phyloP scores from a whole-genome alignment of 768 basidiomycete species.

The Leccinum disarticulatum region DNA sequence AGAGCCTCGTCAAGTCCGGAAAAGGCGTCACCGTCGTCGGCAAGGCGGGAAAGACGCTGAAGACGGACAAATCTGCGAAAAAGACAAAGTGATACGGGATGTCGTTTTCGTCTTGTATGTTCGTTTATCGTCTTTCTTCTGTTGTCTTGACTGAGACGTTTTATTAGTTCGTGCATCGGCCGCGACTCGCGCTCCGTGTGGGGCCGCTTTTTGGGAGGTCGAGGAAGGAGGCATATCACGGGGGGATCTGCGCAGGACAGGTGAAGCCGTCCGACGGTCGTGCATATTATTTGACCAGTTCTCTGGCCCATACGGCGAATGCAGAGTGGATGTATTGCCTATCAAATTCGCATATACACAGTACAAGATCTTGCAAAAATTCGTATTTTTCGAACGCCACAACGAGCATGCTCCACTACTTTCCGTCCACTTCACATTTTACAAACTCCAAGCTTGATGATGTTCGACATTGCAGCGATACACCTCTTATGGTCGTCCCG shows the following conservation, averaged over 20 bases:
- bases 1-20: slow-evolving; percentile 79
- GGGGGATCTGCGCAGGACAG: not conserved
- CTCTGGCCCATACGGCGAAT: not conserved
- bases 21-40: slow-evolving; percentile 88
- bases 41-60: slow-evolving; percentile 50
- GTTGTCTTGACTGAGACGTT: not conserved
- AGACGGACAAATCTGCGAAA: slow-evolving; percentile 2
- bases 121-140: not conserved
- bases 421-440: too few relatives aligned
- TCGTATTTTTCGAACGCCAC: too few relatives aligned
- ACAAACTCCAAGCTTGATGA: too few relatives aligned
- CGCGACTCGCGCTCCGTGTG: not conserved
- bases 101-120: slow-evolving; percentile 8
- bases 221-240: not conserved
- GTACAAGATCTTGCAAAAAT: too few relatives aligned
- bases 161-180: not conserved
- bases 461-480: too few relatives aligned
- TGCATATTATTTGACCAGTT: not conserved
- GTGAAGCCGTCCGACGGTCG: not conserved
- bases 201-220: not conserved
- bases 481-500: too few relatives aligned
- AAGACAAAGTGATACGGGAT: slow-evolving; percentile 26
- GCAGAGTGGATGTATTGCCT: not conserved
- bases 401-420: too few relatives aligned
- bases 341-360: not conserved